These are phyloP conservation scores for Mycena citricolor DNA, from an alignment of 1,284 basidiomycete genomes.

Conservation along the genomic window DNA sequence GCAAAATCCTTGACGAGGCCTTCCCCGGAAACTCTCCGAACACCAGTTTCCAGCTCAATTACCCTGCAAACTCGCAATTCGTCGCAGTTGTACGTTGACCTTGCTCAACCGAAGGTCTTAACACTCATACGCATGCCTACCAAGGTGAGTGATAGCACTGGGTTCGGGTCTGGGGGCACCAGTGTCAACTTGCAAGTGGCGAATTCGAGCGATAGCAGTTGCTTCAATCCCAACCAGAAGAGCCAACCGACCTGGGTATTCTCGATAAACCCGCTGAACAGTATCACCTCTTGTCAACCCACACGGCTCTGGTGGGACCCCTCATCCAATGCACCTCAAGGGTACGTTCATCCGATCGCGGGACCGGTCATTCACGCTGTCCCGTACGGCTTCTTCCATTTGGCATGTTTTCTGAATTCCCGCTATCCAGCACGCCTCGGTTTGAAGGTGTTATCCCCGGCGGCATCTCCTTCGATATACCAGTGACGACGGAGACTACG, in stretches of 20 bases:
- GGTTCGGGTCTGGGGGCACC: conserved; percentile 75
- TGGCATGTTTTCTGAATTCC: not conserved
- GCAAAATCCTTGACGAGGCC: conserved; percentile 55
- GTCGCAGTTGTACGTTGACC: conserved; percentile 68
- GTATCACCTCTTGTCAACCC: conserved; percentile 59
- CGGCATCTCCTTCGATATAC: conserved; percentile 69
- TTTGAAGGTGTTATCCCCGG: conserved; percentile 78
- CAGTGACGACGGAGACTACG: conserved; percentile 43
- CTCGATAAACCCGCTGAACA: conserved; percentile 57
- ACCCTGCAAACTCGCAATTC: conserved; percentile 66
- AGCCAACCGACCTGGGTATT: conserved; percentile 60
- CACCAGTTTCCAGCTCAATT: conserved; percentile 59
- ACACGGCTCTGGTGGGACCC: conserved; percentile 64
- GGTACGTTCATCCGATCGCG: conserved; percentile 43
- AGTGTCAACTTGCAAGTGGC: conserved; percentile 59
- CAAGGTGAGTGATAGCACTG: conserved; percentile 68
- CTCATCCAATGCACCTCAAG: conserved; percentile 40
- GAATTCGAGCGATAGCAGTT: conserved; percentile 53
- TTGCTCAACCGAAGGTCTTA: conserved; percentile 3
- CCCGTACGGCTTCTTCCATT: not conserved
- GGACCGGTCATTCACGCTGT: no score
- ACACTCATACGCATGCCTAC: not conserved
- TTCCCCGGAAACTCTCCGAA: conserved; percentile 46
- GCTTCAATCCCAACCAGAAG: conserved; percentile 50
- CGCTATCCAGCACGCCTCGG: conserved; percentile 43